Base-by-base conservation (phyloP, 2,329 filamentous ascomycete species). In the Fusarium ambrosium region DNA sequence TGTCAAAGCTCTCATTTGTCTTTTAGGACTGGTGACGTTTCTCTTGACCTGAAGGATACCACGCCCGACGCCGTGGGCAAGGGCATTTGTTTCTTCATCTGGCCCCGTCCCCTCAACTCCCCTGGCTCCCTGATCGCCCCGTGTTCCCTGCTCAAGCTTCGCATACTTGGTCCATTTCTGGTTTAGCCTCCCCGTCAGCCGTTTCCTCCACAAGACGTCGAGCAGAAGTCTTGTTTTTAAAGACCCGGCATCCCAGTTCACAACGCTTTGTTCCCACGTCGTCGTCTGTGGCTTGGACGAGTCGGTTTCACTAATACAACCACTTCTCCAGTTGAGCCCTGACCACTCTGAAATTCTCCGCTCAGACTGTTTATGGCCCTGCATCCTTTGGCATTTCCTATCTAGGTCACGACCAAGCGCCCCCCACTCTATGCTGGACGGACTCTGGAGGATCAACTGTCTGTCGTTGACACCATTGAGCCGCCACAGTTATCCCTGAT, bases 301-400 rank as follows among this genome's bases (percentile, higher is more conserved):
- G 71, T 73, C 71, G 76, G 76, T 78, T 79, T 79, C 77, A 78
- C 77, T 78, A 77, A 79, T 71, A 75, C 66, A 58, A 65, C 65
- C 62, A 69, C 71, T 71, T 79, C 71, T 76, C 76, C 71, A 77
- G 75, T 77, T 73, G 64, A 79, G 76, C 76, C 74, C 69, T 72
- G 77, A 76, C 76, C 64, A 74, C 69, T 72, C 64, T 70, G 73
- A 79, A 79, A 78, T 74, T 78, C 76, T 74, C 76, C 75, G 78
- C 73, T 75, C 73, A 71, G 76, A 71, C 72, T 77, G 68, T 66
- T 73, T 71, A 73, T 66, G 66, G 72, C 70, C 74, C 71, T 76
- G 36, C 63, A 67, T 73, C 69, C 80, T 81, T 80, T 82, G 77
- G 79, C 80, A 84, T 83, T 84, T 79, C 82, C 82, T 79, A 78